These are phyloP conservation scores for Chytriomyces hyalinus DNA, from an alignment of 192 early-diverging fungal genomes.

Conservation along the genomic window DNA sequence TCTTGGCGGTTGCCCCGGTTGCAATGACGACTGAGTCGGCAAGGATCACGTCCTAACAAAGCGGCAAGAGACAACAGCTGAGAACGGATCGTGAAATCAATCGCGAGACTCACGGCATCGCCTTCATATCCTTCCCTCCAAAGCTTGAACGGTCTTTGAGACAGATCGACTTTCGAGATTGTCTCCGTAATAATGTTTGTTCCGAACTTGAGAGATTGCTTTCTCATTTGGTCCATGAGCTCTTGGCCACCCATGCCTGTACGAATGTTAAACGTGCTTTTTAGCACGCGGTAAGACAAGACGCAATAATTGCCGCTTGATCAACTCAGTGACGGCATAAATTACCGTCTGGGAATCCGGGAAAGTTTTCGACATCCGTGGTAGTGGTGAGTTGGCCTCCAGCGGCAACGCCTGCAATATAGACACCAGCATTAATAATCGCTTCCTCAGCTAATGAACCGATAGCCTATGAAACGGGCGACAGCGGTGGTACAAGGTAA, in stretches of 20 bases:
- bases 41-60: conserved; percentile 65
- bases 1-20: conserved; percentile 96
- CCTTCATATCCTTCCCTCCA: conserved; percentile 87
- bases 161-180: conserved; percentile 87
- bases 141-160: conserved; percentile 84
- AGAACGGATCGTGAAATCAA: neutral
- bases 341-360: conserved; percentile 78
- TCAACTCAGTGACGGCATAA: too few species aligned
- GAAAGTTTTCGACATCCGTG: conserved; percentile 87
- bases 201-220: conserved; percentile 85
- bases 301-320: neutral
- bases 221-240: conserved; percentile 83
- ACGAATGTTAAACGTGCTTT: neutral
- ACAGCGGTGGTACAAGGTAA: neutral
- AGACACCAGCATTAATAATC: neutral
- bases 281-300: neutral
- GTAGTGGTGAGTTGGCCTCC: conserved; percentile 93
- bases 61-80: neutral
- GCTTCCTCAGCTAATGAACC: neutral
- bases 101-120: conserved; percentile 37
- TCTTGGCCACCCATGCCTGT: conserved; percentile 83
- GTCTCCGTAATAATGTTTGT: conserved; percentile 92
- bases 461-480: neutral
- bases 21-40: conserved; percentile 89
- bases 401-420: conserved; percentile 58